A percentile compares a stretch with the other conserved stretches of the same genome.
phyloP scores from a whole-genome alignment of 345 rosid genomes.

The Syzygium aqueum region DNA sequence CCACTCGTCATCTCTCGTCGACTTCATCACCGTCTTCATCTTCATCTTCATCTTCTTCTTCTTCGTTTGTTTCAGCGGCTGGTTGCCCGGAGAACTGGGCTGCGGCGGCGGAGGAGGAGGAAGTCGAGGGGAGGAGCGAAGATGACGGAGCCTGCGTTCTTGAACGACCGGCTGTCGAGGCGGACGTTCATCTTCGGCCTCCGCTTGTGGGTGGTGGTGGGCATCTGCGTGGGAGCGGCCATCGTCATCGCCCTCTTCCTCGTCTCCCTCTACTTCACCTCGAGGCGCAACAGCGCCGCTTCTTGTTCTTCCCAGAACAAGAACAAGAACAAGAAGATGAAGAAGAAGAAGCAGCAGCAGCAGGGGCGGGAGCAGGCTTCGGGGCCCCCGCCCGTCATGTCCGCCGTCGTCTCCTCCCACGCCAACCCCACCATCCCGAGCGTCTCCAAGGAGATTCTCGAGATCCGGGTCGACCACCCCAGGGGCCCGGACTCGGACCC shows the following conservation, averaged over 20 bases:
- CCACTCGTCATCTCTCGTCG: background rate
- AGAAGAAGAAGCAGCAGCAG: background rate
- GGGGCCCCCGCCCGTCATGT: background rate
- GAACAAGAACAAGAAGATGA: slow-evolving; percentile 1
- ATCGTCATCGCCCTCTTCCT: slow-evolving; percentile 74
- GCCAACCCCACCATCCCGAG: slow-evolving; percentile 44
- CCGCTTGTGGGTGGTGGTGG: slow-evolving; percentile 76
- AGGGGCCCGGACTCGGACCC: slow-evolving; percentile 8
- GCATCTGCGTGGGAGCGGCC: slow-evolving; percentile 77
- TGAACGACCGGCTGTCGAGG: slow-evolving; percentile 60
- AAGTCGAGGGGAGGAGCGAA: background rate
- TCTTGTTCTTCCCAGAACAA: slow-evolving; percentile 3
- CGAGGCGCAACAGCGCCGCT: slow-evolving; percentile 37
- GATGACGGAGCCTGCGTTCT: slow-evolving; percentile 62
- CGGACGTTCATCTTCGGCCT: slow-evolving; percentile 58
- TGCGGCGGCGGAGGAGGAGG: background rate
- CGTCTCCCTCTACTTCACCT: slow-evolving; percentile 80
- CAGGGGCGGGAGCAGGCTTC: background rate
- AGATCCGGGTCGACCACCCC: slow-evolving; percentile 56
- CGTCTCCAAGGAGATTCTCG: slow-evolving; percentile 73
- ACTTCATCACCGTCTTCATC: background rate
- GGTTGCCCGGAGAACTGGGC: background rate
- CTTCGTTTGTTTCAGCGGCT: background rate
- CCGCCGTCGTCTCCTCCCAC: background rate
- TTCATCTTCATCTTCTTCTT: background rate